These are phyloP conservation scores for Fonsecaea pedrosoi DNA, from an alignment of 2,329 filamentous ascomycete species.

Conservation along the genomic window DNA sequence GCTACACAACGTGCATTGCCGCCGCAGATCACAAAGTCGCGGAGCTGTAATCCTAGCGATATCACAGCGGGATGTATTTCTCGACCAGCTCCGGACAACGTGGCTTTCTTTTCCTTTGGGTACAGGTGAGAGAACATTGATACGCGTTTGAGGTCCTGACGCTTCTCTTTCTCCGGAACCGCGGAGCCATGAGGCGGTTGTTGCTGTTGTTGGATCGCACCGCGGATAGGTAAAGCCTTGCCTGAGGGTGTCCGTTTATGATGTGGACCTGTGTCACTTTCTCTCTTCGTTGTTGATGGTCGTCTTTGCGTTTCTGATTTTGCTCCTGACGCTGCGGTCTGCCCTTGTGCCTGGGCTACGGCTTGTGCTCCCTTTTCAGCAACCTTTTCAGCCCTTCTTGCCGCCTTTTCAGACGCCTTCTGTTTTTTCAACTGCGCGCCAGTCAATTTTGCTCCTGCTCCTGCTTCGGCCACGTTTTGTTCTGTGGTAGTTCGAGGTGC, in stretches of 20 bases:
- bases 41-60: constrained; percentile 86
- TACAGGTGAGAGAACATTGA: constrained; percentile 84
- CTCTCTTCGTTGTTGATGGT: constrained; percentile 32
- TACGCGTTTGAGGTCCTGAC: constrained; percentile 63
- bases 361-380: constrained; percentile 55
- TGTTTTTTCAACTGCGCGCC: constrained; percentile 83
- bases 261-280: constrained; percentile 44
- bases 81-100: constrained; percentile 66
- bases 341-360: constrained; percentile 40
- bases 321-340: constrained; percentile 41
- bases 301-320: constrained; percentile 41
- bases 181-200: constrained; percentile 44
- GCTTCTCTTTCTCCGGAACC: constrained; percentile 43
- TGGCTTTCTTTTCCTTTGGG: constrained; percentile 73
- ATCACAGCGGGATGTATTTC: constrained; percentile 86
- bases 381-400: constrained; percentile 73
- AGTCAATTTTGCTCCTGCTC: constrained; percentile 47
- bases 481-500: constrained; percentile 28
- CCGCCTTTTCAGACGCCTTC: constrained; percentile 89
- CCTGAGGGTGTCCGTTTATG: constrained; percentile 44
- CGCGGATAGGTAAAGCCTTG: constrained; percentile 42
- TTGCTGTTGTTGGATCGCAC: constrained; percentile 41
- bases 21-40: constrained; percentile 84
- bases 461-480: constrained; percentile 39
- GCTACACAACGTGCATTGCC: constrained; percentile 87